A percentile compares a stretch with the other conserved stretches of the same genome.
phyloP scores from a whole-genome alignment of 2,329 filamentous ascomycete genomes.

The Beauveria medogensis region DNA sequence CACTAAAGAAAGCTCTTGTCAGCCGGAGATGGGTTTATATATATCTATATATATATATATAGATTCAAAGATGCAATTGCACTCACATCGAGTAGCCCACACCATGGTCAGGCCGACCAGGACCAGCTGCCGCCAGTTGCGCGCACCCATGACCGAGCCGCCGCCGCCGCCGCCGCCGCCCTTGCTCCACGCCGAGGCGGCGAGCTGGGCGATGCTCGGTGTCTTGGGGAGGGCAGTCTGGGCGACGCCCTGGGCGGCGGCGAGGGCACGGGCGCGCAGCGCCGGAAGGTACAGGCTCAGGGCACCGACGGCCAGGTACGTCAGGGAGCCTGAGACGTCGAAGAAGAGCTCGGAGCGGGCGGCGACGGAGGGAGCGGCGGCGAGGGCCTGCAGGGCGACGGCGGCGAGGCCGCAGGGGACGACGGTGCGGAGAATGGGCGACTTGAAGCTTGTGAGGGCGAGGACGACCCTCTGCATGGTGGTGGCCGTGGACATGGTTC shows the following conservation, averaged over 20 bases:
- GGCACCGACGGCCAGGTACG: slow-evolving; percentile 56
- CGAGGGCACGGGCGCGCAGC: slow-evolving; percentile 44
- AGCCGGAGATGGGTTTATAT: background rate
- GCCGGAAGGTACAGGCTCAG: slow-evolving; percentile 54
- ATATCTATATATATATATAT: too few species aligned
- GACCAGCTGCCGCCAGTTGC: slow-evolving; percentile 50
- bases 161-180: background rate
- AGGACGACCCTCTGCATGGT: slow-evolving; percentile 32
- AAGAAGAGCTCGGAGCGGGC: slow-evolving; percentile 58
- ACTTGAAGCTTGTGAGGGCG: slow-evolving; percentile 51
- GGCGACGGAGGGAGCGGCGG: slow-evolving; percentile 53
- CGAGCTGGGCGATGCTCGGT: slow-evolving; percentile 33
- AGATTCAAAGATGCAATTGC: too few species aligned
- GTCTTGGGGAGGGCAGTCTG: slow-evolving; percentile 28
- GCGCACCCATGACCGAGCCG: background rate
- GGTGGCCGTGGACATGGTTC: slow-evolving; percentile 1
- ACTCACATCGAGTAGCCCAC: slow-evolving; percentile 52
- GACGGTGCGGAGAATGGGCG: slow-evolving; percentile 53
- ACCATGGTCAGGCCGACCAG: slow-evolving; percentile 34
- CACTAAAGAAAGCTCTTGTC: slow-evolving; percentile 31
- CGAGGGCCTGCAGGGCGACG: slow-evolving; percentile 54
- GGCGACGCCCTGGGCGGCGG: slow-evolving; percentile 25
- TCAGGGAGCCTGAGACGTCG: slow-evolving; percentile 58
- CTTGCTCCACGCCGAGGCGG: slow-evolving; percentile 22
- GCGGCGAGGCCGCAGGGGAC: slow-evolving; percentile 55